Percentiles rank a stretch among this genome's conserved stretches.
phyloP scores from a whole-genome alignment of 768 basidiomycete genomes.

The Filobasidium floriforme region DNA sequence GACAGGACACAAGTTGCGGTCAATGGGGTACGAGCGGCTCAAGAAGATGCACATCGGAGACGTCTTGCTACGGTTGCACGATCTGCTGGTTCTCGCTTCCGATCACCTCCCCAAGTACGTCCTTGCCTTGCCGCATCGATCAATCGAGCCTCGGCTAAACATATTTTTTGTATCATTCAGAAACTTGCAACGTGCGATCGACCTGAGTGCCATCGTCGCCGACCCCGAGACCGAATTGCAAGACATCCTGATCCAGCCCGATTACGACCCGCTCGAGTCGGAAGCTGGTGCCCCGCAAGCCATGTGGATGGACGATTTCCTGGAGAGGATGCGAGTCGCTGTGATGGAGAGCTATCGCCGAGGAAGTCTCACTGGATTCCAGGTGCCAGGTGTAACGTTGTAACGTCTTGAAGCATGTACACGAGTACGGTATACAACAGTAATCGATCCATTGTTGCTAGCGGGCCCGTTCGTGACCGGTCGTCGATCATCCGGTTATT shows the following conservation, averaged over 20 bases:
- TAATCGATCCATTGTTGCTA: too few species aligned
- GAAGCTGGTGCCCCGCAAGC: conserved; percentile 48
- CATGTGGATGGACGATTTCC: conserved; percentile 61
- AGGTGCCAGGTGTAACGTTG: background rate
- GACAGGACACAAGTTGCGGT: conserved; percentile 4
- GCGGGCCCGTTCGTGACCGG: too few species aligned
- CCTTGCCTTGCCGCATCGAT: conserved; percentile 19
- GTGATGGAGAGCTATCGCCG: conserved; percentile 60
- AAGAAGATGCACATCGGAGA: conserved; percentile 85
- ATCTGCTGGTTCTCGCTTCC: conserved; percentile 51
- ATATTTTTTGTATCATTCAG: background rate
- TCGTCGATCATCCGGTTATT: too few species aligned
- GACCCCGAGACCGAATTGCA: conserved; percentile 80
- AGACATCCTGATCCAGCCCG: conserved; percentile 61
- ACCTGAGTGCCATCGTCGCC: conserved; percentile 75
- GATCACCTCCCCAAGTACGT: conserved; percentile 50
- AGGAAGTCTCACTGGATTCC: conserved; percentile 17
- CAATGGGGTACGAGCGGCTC: conserved; percentile 48
- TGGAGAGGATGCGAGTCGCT: conserved; percentile 64
- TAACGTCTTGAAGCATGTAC: too few species aligned
- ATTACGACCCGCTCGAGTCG: conserved; percentile 22
- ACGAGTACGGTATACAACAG: too few species aligned
- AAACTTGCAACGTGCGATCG: conserved; percentile 66
- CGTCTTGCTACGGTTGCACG: conserved; percentile 75
- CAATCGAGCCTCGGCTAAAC: background rate